Evolutionary conservation across 2,329 filamentous ascomycete species (phyloP).

Genomic region (Botrytis byssoidea): DNA sequence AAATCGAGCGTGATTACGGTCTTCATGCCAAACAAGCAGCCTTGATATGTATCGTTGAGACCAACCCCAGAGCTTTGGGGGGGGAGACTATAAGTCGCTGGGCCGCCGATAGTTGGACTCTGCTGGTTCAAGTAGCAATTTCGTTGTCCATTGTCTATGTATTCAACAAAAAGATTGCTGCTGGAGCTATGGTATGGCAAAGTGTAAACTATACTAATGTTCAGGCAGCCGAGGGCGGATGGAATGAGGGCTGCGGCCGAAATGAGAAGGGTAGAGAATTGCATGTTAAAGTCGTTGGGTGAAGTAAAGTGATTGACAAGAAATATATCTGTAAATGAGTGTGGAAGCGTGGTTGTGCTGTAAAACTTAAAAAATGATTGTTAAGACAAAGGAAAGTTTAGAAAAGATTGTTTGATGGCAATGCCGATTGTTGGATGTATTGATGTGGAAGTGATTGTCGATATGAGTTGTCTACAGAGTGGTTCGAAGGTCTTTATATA

Average conservation of each 20-base stretch:
- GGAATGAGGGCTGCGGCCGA: not conserved
- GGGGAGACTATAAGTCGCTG: too few relatives aligned
- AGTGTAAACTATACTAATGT: not conserved
- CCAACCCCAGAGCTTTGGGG: too few relatives aligned
- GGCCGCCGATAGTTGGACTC: not conserved
- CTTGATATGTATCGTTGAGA: too few relatives aligned
- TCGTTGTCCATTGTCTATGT: not conserved
- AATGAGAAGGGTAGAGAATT: constrained; percentile 2
- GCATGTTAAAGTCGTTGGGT: not conserved
- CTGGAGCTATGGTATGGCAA: too few relatives aligned
- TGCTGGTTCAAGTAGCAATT: not conserved
- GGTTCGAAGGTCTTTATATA: not conserved
- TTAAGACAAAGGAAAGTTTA: not conserved
- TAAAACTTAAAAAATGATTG: not conserved
- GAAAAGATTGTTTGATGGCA: not conserved
- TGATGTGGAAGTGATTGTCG: constrained; percentile 2
- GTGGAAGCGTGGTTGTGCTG: not conserved
- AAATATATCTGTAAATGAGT: not conserved
- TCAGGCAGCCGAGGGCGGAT: not conserved
- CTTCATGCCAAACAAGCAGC: too few relatives aligned
- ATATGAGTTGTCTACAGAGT: not conserved
- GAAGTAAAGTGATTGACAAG: not conserved
- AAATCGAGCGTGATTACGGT: not conserved
- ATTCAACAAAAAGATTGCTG: not conserved
- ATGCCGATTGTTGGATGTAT: not conserved